Percentiles rank a stretch among this genome's conserved stretches.
phyloP scores from a whole-genome alignment of 495 filamentous ascomycete genomes.

The Lasiosphaeris hirsuta region DNA sequence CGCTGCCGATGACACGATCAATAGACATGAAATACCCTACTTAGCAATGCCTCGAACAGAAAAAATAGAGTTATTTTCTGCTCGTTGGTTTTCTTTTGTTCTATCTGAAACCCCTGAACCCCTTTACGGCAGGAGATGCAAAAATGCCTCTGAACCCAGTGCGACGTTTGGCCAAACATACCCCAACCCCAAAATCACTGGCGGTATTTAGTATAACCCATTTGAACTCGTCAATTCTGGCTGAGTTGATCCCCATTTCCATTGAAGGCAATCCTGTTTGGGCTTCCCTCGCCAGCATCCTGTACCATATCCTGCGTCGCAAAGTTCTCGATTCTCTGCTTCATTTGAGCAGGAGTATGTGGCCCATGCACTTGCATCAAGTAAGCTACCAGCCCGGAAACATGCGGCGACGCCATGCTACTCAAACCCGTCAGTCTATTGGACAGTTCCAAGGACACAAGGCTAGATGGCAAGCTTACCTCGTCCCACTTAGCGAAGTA shows the following conservation, averaged over 20 bases:
- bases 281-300: conserved; percentile 16
- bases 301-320: conserved; percentile 26
- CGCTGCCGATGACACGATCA: too few species aligned
- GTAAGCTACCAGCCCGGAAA: conserved; percentile 56
- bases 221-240: neutral
- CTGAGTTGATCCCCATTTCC: conserved; percentile 3
- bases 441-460: too few species aligned
- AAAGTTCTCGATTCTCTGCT: conserved; percentile 36
- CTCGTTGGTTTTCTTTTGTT: neutral
- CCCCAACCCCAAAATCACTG: too few species aligned
- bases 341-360: conserved; percentile 8
- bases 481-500: conserved; percentile 57
- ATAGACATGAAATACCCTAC: too few species aligned
- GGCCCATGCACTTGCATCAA: conserved; percentile 35
- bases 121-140: too few species aligned
- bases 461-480: too few species aligned
- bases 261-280: conserved; percentile 22
- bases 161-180: too few species aligned
- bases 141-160: too few species aligned
- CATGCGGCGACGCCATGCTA: conserved; percentile 59
- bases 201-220: neutral
- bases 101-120: too few species aligned
- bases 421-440: too few species aligned
- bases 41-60: too few species aligned
- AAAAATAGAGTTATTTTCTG: neutral